phyloP scores from a whole-genome alignment of 306 rosid species.

The Corylus americana region DNA sequence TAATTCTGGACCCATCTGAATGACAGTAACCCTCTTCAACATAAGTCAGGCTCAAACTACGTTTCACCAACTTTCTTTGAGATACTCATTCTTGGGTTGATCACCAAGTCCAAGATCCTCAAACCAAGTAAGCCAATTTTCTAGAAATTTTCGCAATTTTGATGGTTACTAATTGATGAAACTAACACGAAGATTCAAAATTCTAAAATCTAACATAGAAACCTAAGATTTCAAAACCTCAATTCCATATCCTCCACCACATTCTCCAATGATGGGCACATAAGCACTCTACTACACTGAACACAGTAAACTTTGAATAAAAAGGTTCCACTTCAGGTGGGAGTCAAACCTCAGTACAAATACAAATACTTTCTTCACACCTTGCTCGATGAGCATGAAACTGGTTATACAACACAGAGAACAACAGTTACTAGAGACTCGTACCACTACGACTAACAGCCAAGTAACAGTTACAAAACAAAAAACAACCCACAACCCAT shows the following conservation, averaged over 20 bases:
- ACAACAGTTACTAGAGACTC: too few species aligned
- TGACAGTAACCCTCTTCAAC: not conserved
- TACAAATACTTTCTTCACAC: too few species aligned
- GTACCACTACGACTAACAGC: too few species aligned
- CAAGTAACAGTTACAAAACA: too few species aligned
- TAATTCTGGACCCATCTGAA: not conserved
- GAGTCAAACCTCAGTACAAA: too few species aligned
- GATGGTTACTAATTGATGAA: not conserved
- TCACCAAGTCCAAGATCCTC: not conserved
- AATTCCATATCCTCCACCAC: not conserved
- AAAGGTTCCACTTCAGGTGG: too few species aligned
- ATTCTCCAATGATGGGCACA: not conserved
- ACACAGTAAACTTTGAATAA: too few species aligned
- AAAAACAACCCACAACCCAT: too few species aligned
- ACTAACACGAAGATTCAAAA: not conserved
- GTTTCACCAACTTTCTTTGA: not conserved
- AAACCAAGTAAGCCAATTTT: not conserved
- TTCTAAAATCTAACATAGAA: not conserved
- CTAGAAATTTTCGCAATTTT: not conserved
- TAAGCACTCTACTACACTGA: too few species aligned
- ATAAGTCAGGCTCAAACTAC: constrained; percentile 6
- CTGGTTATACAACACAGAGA: too few species aligned
- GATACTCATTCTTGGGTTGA: not conserved
- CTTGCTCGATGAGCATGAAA: too few species aligned
- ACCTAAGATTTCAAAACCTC: not conserved